Percentiles rank a stretch among this genome's conserved stretches.
Conservation (phyloP, 2,329 filamentous ascomycete species). For the Paecilomyces sp. region DNA sequence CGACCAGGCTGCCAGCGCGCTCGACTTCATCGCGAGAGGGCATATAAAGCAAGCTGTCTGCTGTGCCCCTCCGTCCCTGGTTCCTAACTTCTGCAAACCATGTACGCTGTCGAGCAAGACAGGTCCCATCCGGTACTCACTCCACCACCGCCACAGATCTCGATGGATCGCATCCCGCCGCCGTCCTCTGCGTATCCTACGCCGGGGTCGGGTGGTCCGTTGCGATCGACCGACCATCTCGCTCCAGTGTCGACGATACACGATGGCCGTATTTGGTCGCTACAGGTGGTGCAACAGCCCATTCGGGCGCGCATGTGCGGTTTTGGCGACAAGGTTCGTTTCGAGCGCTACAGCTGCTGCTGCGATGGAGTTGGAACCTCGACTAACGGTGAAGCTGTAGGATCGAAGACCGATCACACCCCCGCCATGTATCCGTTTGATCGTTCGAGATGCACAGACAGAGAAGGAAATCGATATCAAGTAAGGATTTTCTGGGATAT, state of each 20-base stretch:
- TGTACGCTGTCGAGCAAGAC: constrained; percentile 32
- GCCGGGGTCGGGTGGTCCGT: constrained; percentile 22
- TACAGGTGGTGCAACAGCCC: constrained; percentile 84
- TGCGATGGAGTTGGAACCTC: not conserved
- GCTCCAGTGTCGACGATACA: constrained; percentile 33
- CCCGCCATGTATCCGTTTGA: constrained; percentile 79
- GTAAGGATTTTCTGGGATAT: constrained; percentile 42
- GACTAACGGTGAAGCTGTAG: constrained; percentile 38
- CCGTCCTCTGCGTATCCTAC: constrained; percentile 27
- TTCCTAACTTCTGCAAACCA: constrained; percentile 21
- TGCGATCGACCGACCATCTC: constrained; percentile 27
- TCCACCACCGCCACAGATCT: constrained; percentile 28
- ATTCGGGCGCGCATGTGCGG: constrained; percentile 95
- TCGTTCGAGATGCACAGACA: constrained; percentile 67
- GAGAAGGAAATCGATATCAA: constrained; percentile 78
- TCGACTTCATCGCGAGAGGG: not conserved
- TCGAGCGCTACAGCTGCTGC: not conserved
- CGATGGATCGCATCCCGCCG: constrained; percentile 27
- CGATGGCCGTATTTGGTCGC: constrained; percentile 46
- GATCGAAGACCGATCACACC: constrained; percentile 94
- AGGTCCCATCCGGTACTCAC: constrained; percentile 25
- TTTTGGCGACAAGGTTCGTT: constrained; percentile 85
- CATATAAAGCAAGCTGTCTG: not conserved
- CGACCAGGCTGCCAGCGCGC: not conserved
- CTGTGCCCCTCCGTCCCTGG: constrained; percentile 10